Percentiles rank a stretch among this genome's conserved stretches.
phyloP scores from a whole-genome alignment of 1,139 yeast genomes.

The Candida sanyaensis region DNA sequence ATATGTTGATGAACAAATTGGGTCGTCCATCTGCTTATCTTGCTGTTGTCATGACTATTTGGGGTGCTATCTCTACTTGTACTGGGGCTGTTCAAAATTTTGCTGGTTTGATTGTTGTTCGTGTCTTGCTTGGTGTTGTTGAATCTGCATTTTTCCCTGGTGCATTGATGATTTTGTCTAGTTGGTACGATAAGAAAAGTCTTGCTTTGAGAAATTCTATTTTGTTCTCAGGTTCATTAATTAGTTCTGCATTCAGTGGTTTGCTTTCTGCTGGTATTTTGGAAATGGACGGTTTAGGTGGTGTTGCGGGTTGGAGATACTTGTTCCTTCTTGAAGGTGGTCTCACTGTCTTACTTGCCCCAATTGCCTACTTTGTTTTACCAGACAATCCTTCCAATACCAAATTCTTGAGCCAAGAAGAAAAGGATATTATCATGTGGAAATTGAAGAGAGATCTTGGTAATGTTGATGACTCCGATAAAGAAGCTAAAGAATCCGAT shows the following conservation, averaged over 20 bases:
- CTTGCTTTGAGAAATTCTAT: slow-evolving; percentile 57
- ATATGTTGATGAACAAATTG: slow-evolving; percentile 48
- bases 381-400: slow-evolving; percentile 70
- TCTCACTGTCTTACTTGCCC: slow-evolving; percentile 59
- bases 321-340: slow-evolving; percentile 74
- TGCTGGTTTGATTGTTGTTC: slow-evolving; percentile 35
- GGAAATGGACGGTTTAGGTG: slow-evolving; percentile 38
- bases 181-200: slow-evolving; percentile 51
- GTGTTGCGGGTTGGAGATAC: slow-evolving; percentile 69
- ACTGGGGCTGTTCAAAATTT: slow-evolving; percentile 29
- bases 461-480: slow-evolving; percentile 37
- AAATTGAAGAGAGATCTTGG: slow-evolving; percentile 43
- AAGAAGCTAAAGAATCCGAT: slow-evolving; percentile 33
- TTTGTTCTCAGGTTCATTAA: slow-evolving; percentile 63
- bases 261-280: slow-evolving; percentile 55
- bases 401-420: slow-evolving; percentile 51
- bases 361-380: slow-evolving; percentile 61
- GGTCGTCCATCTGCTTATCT: slow-evolving; percentile 55
- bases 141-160: slow-evolving; percentile 65
- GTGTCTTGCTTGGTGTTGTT: slow-evolving; percentile 46
- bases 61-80: slow-evolving; percentile 56
- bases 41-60: slow-evolving; percentile 48
- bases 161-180: slow-evolving; percentile 47
- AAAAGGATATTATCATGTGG: slow-evolving; percentile 50
- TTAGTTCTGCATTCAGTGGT: slow-evolving; percentile 85